Evolutionary conservation across 2,329 filamentous ascomycete genomes (phyloP).

Genomic region (Cladophialophora carrionii): DNA sequence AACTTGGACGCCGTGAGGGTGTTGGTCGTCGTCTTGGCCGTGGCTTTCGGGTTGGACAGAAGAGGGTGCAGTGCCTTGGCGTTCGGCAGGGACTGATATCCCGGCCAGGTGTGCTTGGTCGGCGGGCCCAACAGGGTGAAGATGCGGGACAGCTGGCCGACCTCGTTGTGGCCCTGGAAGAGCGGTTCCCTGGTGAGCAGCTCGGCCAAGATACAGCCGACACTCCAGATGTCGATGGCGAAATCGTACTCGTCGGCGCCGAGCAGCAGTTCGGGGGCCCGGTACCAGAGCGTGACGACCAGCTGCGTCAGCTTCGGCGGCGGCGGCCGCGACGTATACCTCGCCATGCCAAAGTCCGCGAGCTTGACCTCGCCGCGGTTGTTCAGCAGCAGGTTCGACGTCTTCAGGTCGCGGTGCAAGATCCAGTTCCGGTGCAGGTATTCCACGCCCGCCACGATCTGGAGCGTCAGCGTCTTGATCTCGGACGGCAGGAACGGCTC

Average conservation of each 20-base stretch:
- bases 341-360: conserved; percentile 97
- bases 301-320: conserved; percentile 78
- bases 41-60: conserved; percentile 50
- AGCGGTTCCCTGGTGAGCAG: conserved; percentile 80
- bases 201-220: conserved; percentile 95
- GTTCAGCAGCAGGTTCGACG: conserved; percentile 89
- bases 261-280: conserved; percentile 84
- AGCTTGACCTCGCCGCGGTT: conserved; percentile 94
- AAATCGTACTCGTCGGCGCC: conserved; percentile 74
- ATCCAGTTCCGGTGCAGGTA: conserved; percentile 92
- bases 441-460: conserved; percentile 76
- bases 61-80: conserved; percentile 69
- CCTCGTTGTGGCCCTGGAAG: conserved; percentile 87
- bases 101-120: conserved; percentile 79
- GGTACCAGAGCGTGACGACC: conserved; percentile 97
- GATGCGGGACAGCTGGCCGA: conserved; percentile 83
- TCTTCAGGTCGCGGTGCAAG: conserved; percentile 90
- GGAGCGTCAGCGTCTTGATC: conserved; percentile 83
- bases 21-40: neutral
- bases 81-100: conserved; percentile 84
- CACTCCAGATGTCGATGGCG: conserved; percentile 90
- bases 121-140: conserved; percentile 89
- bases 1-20: conserved; percentile 63
- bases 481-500: conserved; percentile 92
- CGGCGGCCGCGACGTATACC: conserved; percentile 79